Conservation (phyloP, 2,329 filamentous ascomycete species). For the Thielaviopsis punctulata region DNA sequence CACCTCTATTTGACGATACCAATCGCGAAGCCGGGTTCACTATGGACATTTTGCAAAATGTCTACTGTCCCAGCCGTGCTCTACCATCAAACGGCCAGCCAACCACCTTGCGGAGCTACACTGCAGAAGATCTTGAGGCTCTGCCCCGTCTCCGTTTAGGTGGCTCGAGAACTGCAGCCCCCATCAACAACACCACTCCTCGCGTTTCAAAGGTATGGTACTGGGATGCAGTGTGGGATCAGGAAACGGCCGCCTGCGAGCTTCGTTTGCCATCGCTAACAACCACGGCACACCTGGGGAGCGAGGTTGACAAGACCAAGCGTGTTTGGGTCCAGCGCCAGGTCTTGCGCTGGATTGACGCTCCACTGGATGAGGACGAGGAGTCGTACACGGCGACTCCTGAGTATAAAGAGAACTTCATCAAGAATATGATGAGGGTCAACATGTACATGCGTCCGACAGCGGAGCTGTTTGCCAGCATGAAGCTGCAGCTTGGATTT, state of each 20-base stretch:
- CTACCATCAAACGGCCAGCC: not conserved
- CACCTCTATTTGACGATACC: not conserved
- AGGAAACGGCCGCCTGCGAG: not conserved
- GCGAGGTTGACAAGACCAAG: not conserved
- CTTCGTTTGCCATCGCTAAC: slow-evolving; percentile 1
- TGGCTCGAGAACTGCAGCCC: not conserved
- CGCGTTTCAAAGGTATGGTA: not conserved
- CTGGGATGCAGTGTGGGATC: not conserved
- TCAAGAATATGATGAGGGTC: not conserved
- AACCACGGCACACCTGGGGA: not conserved
- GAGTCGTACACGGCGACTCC: not conserved
- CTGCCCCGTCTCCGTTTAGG: not conserved
- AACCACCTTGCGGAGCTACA: not conserved
- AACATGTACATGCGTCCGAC: not conserved
- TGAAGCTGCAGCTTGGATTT: not conserved
- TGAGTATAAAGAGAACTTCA: not conserved
- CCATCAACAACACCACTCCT: not conserved
- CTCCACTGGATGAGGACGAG: not conserved
- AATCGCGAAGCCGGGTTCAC: not conserved
- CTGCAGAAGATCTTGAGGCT: not conserved
- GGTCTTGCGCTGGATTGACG: slow-evolving; percentile 3
- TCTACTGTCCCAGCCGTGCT: not conserved
- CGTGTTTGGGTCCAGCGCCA: not conserved
- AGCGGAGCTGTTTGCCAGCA: not conserved
- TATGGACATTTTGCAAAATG: not conserved